These are phyloP conservation scores for Poronia punctata DNA, from an alignment of 495 filamentous ascomycete genomes.

Conservation along the genomic window DNA sequence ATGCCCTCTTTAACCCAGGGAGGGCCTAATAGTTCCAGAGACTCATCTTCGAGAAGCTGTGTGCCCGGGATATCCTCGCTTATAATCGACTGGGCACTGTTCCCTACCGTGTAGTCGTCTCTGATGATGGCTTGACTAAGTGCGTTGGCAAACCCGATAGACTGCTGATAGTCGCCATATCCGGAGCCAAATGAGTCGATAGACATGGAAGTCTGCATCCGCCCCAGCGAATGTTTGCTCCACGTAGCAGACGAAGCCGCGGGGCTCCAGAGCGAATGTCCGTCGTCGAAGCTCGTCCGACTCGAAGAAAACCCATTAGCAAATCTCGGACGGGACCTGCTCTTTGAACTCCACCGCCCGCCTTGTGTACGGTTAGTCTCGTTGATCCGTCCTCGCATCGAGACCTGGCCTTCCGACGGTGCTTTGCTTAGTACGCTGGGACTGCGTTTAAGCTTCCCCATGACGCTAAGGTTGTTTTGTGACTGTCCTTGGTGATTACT, in stretches of 20 bases:
- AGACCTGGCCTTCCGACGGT: conserved; percentile 64
- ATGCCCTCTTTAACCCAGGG: conserved; percentile 98
- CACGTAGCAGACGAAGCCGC: conserved; percentile 70
- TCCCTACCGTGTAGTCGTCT: conserved; percentile 64
- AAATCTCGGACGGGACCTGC: conserved; percentile 71
- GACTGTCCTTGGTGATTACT: conserved; percentile 37
- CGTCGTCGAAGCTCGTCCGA: conserved; percentile 86
- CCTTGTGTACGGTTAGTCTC: conserved; percentile 55
- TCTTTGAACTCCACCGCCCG: conserved; percentile 74
- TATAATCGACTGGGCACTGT: conserved; percentile 43
- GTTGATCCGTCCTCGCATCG: conserved; percentile 59
- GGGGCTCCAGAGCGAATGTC: conserved; percentile 85
- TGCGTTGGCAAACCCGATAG: conserved; percentile 95
- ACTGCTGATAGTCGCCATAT: conserved; percentile 87
- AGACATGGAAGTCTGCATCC: conserved; percentile 83
- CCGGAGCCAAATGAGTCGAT: conserved; percentile 78
- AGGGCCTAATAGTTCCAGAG: conserved; percentile 78
- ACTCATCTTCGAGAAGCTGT: conserved; percentile 83
- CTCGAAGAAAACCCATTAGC: conserved; percentile 85
- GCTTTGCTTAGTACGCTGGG: conserved; percentile 90
- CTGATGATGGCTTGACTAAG: conserved; percentile 94
- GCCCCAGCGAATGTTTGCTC: conserved; percentile 89
- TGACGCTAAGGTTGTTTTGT: conserved; percentile 46
- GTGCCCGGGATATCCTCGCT: conserved; percentile 49
- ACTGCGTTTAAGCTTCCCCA: conserved; percentile 68